These are phyloP conservation scores for Infundibulicybe gibba DNA, from an alignment of 768 basidiomycete species.

Conservation along the genomic window DNA sequence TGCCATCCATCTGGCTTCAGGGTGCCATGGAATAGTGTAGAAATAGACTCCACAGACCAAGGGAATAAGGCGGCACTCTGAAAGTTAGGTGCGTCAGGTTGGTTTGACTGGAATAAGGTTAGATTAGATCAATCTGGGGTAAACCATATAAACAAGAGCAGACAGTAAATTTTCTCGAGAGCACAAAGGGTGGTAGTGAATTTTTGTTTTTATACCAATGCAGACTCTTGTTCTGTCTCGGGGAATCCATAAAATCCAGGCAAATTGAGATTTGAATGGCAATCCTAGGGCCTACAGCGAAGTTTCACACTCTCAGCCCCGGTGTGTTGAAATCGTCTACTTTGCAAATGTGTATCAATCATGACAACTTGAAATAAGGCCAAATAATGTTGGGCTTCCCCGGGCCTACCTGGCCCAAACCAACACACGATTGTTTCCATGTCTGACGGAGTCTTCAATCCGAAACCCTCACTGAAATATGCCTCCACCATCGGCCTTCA, in stretches of 20 bases:
- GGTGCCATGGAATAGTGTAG: constrained; percentile 32
- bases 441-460: constrained; percentile 33
- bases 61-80: constrained; percentile 46
- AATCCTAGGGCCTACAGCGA: too few relatives aligned
- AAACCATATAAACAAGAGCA: constrained; percentile 11
- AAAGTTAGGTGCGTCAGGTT: constrained; percentile 25
- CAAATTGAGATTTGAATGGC: too few relatives aligned
- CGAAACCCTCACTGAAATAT: constrained; percentile 52
- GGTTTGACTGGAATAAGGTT: constrained; percentile 19
- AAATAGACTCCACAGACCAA: constrained; percentile 34
- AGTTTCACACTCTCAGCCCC: too few relatives aligned
- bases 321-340: too few relatives aligned
- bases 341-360: too few relatives aligned
- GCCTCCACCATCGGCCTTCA: constrained; percentile 61
- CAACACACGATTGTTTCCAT: constrained; percentile 25
- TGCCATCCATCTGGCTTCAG: constrained; percentile 41
- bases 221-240: background rate
- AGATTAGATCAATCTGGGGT: background rate
- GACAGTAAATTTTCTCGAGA: constrained; percentile 41
- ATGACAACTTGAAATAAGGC: too few relatives aligned
- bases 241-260: background rate
- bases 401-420: constrained; percentile 15
- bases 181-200: constrained; percentile 33
- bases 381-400: too few relatives aligned
- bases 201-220: constrained; percentile 35